Conservation (phyloP, 2,329 filamentous ascomycete species). For the Penicillium sp. region DNA sequence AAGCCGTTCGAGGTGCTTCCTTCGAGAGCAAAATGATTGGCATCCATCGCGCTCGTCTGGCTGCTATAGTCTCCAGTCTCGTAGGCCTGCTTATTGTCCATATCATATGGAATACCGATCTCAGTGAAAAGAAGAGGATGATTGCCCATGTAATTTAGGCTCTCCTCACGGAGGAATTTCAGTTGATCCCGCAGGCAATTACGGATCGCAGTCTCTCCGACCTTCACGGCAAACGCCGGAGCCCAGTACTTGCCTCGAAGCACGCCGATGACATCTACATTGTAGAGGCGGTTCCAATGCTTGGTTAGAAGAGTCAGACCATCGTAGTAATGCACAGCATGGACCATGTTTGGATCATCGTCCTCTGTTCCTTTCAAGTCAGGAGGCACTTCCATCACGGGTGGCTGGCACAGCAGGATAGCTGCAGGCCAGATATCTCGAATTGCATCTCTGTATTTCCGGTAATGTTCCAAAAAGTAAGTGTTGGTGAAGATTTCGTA, state of each 20-base stretch:
- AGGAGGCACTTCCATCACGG: constrained; percentile 89
- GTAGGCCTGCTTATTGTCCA: constrained; percentile 96
- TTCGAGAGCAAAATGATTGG: constrained; percentile 92
- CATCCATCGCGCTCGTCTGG: constrained; percentile 89
- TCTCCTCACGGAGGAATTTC: constrained; percentile 79
- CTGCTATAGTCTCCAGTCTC: constrained; percentile 93
- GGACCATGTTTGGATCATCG: constrained; percentile 87
- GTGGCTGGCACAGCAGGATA: constrained; percentile 88
- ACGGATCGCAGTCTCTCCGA: constrained; percentile 90
- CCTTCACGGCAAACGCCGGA: constrained; percentile 87
- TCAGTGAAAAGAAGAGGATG: constrained; percentile 91
- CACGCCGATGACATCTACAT: constrained; percentile 92
- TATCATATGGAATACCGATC: constrained; percentile 97
- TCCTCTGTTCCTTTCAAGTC: constrained; percentile 83
- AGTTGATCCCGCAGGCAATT: constrained; percentile 93
- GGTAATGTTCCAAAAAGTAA: constrained; percentile 87
- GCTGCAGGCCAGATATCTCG: constrained; percentile 75
- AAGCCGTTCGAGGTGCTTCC: constrained; percentile 82
- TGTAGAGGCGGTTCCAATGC: constrained; percentile 96
- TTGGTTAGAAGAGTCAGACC: constrained; percentile 96
- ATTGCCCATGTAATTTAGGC: constrained; percentile 81
- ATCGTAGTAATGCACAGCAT: constrained; percentile 95
- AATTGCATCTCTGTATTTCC: constrained; percentile 74
- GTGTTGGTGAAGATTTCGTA: constrained; percentile 87
- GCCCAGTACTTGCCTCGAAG: constrained; percentile 85